Evolutionary conservation across 352 stramenopile genomes (phyloP).

Genomic region (Thalassiosira livingstoniorum): DNA sequence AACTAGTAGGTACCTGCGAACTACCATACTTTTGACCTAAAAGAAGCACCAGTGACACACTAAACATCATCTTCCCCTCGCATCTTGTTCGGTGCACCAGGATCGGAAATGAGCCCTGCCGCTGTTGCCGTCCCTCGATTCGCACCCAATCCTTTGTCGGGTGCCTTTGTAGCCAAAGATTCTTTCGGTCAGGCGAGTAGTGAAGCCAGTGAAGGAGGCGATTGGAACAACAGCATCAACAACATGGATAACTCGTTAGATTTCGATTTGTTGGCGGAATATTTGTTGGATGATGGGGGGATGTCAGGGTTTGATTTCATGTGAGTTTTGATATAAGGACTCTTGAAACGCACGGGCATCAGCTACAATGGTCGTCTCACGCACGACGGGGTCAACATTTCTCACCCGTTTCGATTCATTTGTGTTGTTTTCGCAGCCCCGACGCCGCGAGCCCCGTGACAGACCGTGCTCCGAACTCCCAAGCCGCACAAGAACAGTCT

Average conservation of each 20-base stretch:
- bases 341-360: too few species aligned
- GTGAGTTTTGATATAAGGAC: slow-evolving; percentile 63
- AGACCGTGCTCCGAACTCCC: not conserved
- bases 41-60: not conserved
- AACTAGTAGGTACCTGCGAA: too few species aligned
- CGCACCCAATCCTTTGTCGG: not conserved
- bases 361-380: not conserved
- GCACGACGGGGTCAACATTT: not conserved
- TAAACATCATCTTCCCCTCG: not conserved
- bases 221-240: slow-evolving; percentile 16
- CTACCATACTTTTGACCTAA: too few species aligned
- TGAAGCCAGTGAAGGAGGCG: not conserved
- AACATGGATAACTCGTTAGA: slow-evolving; percentile 65
- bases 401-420: not conserved
- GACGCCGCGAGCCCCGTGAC: slow-evolving; percentile 33
- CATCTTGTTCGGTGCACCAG: not conserved
- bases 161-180: slow-evolving; percentile 14
- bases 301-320: slow-evolving; percentile 72
- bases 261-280: slow-evolving; percentile 84
- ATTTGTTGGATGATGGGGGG: slow-evolving; percentile 82
- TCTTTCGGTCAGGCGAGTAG: slow-evolving; percentile 8
- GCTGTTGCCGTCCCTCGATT: slow-evolving; percentile 7
- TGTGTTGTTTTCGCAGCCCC: slow-evolving; percentile 18
- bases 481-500: slow-evolving; percentile 22
- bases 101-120: slow-evolving; percentile 30